Evolutionary conservation across 345 rosid species (phyloP).

Genomic region (Gossypium rotundifolium): DNA sequence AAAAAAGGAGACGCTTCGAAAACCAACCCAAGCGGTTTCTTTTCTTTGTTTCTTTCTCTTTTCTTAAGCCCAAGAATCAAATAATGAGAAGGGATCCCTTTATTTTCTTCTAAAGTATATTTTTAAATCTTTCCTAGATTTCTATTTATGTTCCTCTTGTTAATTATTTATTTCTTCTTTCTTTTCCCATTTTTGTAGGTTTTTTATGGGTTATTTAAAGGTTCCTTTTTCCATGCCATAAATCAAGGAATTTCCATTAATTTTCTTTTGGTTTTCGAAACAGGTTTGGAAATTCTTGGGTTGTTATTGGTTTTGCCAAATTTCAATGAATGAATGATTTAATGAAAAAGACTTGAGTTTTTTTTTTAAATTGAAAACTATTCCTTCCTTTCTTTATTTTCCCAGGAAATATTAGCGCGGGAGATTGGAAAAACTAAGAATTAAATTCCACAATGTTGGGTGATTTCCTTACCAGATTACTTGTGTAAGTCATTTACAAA

Average conservation of each 20-base stretch:
- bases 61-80: slow-evolving; percentile 6
- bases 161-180: not conserved
- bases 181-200: not conserved
- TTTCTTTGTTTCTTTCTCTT: not conserved
- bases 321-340: not conserved
- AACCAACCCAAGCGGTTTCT: not conserved
- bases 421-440: not conserved
- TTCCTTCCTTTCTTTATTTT: not conserved
- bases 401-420: slow-evolving; percentile 27
- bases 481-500: slow-evolving; percentile 37
- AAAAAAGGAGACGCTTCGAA: not conserved
- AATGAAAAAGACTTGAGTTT: not conserved
- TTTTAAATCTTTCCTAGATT: slow-evolving; percentile 4
- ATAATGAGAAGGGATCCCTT: slow-evolving; percentile 12
- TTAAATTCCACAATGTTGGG: slow-evolving; percentile 43
- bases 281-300: not conserved
- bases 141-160: not conserved
- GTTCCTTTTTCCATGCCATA: not conserved
- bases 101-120: slow-evolving; percentile 2
- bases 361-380: not conserved
- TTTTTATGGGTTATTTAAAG: not conserved
- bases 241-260: not conserved
- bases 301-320: not conserved
- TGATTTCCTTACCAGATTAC: slow-evolving; percentile 49
- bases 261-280: not conserved